Evolutionary conservation across 257 asterid genomes (phyloP).

Genomic region (Solanum piurae): DNA sequence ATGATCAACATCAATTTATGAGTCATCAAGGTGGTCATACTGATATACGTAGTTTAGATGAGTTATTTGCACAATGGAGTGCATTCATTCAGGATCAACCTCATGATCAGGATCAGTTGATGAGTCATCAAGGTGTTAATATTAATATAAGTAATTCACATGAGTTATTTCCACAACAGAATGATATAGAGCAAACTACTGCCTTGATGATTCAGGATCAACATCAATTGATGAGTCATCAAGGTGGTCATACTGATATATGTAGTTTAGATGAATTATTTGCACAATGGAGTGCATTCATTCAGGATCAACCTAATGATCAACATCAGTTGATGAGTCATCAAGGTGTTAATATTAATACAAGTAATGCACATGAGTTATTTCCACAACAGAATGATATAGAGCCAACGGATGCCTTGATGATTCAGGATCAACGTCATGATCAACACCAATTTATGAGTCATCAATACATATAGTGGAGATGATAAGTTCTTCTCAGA

Average conservation of each 20-base stretch:
- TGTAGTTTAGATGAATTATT: not conserved
- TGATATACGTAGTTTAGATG: slow-evolving; percentile 11
- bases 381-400: no score
- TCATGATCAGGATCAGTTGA: not conserved
- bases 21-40: slow-evolving; percentile 24
- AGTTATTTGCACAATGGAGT: not conserved
- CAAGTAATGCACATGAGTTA: slow-evolving; percentile 45
- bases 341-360: slow-evolving; percentile 21
- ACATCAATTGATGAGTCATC: slow-evolving; percentile 14
- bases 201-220: not conserved
- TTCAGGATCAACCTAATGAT: not conserved
- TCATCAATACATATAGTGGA: slow-evolving; percentile 20
- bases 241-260: slow-evolving; percentile 21
- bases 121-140: slow-evolving; percentile 25
- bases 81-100: not conserved
- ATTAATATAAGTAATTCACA: slow-evolving; percentile 39
- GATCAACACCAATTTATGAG: not conserved
- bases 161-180: slow-evolving; percentile 20
- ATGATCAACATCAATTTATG: not conserved
- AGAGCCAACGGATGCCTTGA: not conserved
- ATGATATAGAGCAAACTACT: no score
- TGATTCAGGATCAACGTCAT: not conserved
- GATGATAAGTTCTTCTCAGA: no score
- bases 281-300: not conserved
- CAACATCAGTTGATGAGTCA: slow-evolving; percentile 12